A percentile compares a stretch with the other conserved stretches of the same genome.
These are phyloP conservation scores for Plasmodium gonderi DNA, from an alignment of 169 alveolate species.

Conservation along the genomic window DNA sequence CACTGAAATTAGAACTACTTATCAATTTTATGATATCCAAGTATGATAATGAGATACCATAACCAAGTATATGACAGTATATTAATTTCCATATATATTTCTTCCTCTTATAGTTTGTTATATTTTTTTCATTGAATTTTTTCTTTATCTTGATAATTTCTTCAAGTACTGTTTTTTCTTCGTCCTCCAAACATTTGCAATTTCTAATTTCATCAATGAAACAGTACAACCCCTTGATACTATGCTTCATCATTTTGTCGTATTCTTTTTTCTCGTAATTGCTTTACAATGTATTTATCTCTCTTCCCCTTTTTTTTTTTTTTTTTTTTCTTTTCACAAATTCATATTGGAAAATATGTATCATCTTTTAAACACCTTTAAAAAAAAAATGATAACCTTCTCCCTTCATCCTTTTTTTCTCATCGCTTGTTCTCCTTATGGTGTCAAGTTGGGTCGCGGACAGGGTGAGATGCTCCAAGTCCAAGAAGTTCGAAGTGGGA, in stretches of 20 bases:
- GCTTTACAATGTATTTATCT: no score
- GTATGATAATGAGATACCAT: conserved; percentile 95
- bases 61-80: conserved; percentile 95
- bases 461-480: no score
- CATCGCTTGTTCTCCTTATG: not conserved
- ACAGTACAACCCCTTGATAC: conserved; percentile 46
- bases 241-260: conserved; percentile 53
- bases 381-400: no score
- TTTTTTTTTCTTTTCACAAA: not conserved
- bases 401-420: not conserved
- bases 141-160: conserved; percentile 95
- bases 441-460: no score
- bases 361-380: no score
- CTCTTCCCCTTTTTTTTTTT: no score
- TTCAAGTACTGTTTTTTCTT: conserved; percentile 91
- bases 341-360: no score
- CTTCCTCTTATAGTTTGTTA: conserved; percentile 94
- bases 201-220: conserved; percentile 58
- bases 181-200: conserved; percentile 84
- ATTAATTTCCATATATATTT: conserved; percentile 96
- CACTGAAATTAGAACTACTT: conserved; percentile 92
- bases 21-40: conserved; percentile 92
- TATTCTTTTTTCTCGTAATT: no score
- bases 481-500: no score
- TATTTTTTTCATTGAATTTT: conserved; percentile 87